Percentiles rank a stretch among this genome's conserved stretches.
phyloP scores from a whole-genome alignment of 345 rosid genomes.

The Trapa incisa region DNA sequence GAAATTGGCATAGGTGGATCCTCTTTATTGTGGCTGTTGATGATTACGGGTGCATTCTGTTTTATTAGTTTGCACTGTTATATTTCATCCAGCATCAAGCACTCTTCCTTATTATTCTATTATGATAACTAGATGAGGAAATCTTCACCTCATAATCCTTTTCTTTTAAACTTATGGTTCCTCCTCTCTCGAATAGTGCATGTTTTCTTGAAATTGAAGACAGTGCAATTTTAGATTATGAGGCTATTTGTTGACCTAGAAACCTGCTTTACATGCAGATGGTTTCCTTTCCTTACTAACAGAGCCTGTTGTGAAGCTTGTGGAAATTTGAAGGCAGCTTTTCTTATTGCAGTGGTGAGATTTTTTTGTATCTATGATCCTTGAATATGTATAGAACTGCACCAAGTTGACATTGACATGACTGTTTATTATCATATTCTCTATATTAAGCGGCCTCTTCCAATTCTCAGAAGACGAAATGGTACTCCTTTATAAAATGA shows the following conservation, averaged over 20 bases:
- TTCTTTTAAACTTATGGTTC: neutral
- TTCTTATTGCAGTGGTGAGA: conserved; percentile 89
- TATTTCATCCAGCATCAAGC: neutral
- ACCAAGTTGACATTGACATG: neutral
- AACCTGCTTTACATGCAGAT: too few species aligned
- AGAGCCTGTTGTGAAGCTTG: conserved; percentile 14
- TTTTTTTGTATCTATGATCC: neutral
- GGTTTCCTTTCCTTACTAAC: too few species aligned
- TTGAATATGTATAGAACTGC: neutral
- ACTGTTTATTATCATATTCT: neutral
- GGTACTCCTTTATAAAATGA: neutral
- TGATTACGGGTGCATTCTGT: neutral
- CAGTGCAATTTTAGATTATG: neutral
- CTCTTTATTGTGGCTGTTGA: conserved; percentile 4
- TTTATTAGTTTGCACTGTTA: neutral
- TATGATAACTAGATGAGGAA: neutral
- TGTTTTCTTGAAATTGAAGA: neutral
- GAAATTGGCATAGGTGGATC: conserved; percentile 77
- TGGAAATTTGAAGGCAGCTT: conserved; percentile 94
- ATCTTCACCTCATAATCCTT: neutral
- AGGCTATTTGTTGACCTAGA: conserved; percentile 9
- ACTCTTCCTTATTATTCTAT: neutral
- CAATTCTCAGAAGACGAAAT: neutral
- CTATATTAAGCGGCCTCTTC: neutral
- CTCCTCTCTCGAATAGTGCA: neutral